phyloP scores from a whole-genome alignment of 306 rosid genomes.

The Astragalus membranaceus region DNA sequence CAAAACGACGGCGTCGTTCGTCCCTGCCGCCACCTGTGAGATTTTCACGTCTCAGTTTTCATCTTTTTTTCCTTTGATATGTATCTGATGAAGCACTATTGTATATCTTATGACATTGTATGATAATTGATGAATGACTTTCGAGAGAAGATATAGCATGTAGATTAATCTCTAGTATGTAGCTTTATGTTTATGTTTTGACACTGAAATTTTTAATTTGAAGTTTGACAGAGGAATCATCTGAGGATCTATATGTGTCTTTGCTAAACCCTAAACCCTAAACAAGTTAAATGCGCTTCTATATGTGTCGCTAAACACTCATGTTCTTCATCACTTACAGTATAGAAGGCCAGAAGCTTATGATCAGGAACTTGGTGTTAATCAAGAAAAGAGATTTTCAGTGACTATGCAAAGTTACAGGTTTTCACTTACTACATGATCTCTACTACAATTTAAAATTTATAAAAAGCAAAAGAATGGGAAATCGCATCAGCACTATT shows the following conservation, averaged over 20 bases:
- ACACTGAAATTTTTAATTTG: not conserved
- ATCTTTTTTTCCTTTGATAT: no score
- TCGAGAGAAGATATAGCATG: not conserved
- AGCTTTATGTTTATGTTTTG: not conserved
- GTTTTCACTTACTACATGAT: conserved; percentile 12
- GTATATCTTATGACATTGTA: not conserved
- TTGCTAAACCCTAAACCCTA: no score
- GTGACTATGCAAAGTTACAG: conserved; percentile 45
- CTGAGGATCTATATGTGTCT: not conserved
- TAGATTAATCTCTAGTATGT: not conserved
- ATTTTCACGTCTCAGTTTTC: no score
- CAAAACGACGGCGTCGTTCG: no score
- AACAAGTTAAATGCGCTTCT: conserved; percentile 2
- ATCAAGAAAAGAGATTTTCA: conserved; percentile 85
- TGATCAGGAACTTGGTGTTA: conserved; percentile 75
- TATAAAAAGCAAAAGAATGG: not conserved
- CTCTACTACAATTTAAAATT: not conserved
- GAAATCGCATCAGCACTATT: not conserved
- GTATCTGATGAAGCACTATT: not conserved
- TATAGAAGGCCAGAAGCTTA: conserved; percentile 94
- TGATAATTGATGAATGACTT: not conserved
- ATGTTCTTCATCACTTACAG: conserved; percentile 41
- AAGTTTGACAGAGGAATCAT: not conserved
- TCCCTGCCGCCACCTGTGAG: no score
- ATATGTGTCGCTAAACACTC: not conserved